Evolutionary conservation across 2,329 filamentous ascomycete genomes (phyloP), one percentile per base, ranked within the genome.

Genomic region (Atkinsonella texensis): DNA sequence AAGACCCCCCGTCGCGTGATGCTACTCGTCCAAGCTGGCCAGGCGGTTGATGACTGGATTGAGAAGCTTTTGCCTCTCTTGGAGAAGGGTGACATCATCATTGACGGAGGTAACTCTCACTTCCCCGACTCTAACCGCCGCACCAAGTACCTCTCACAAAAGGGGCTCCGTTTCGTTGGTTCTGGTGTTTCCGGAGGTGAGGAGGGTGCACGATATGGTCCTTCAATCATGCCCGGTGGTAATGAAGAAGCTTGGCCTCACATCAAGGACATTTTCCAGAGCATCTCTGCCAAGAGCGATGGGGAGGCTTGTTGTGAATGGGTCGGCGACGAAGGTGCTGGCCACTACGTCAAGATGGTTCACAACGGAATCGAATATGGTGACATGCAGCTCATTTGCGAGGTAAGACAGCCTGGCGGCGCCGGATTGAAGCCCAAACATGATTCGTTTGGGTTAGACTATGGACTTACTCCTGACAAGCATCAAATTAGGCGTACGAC

Each of bases 271-370:
- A 87, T 98, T 68, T 95, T 98, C 81, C 93, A 98, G 79, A 83
- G 83, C 77, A 95, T 98, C 69, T 81, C 93, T 58, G 93, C 93
- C 72, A 97, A 98, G 84, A 94, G 87, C 72, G 91, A 96, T 66
- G 85, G 84, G 65, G 93, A 98, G 81, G 76, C 93, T 60, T 98
- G 93, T 84, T 98, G 93, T 70, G 93, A 98, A 75, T 98, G 93
- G 93, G 93, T 98, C 65, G 93, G 93, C 77, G 93, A 97, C 75
- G 89, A 97, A 74, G 93, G 93, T 83, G 88, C 93, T 75, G 93
- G 93, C 64, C 93, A 98, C 84, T 98, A 96, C 80, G 91, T 98
- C 79, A 98, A 98, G 87, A 98, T 98, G 93, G 93, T 98, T 58
- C 93, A 98, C 85, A 98, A 98, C 76, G 93, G 93, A 81, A 98